Conservation (phyloP, 1,139 yeast genomes). For the Lodderomyces pseudojiufengensis region DNA sequence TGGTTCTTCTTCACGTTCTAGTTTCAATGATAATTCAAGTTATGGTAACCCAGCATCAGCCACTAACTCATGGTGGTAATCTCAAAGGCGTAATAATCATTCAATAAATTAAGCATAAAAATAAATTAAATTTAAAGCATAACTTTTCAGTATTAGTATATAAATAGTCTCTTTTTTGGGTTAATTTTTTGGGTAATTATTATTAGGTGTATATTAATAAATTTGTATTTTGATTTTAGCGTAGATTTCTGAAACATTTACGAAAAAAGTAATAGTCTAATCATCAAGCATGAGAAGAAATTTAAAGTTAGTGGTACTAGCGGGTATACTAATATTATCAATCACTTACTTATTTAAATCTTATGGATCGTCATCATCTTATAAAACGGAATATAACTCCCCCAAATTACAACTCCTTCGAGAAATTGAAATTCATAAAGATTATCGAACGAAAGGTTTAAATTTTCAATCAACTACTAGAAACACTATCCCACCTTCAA, state of each 20-base stretch:
- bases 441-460: slow-evolving; percentile 38
- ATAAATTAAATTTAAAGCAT: too few relatives aligned
- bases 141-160: too few relatives aligned
- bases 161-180: not conserved
- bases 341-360: slow-evolving; percentile 1
- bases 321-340: not conserved
- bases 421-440: slow-evolving; percentile 28
- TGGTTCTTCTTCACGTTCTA: slow-evolving; percentile 13
- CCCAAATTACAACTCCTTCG: slow-evolving; percentile 24
- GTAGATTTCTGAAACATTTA: too few relatives aligned
- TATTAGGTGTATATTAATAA: slow-evolving; percentile 13
- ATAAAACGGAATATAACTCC: slow-evolving; percentile 23
- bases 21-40: slow-evolving; percentile 19
- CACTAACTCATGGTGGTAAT: slow-evolving; percentile 42
- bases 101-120: too few relatives aligned
- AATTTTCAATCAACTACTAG: slow-evolving; percentile 29
- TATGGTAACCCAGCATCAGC: slow-evolving; percentile 33
- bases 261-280: slow-evolving; percentile 8
- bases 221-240: too few relatives aligned
- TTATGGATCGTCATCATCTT: slow-evolving; percentile 10
- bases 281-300: too few relatives aligned
- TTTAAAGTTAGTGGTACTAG: not conserved
- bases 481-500: slow-evolving; percentile 5
- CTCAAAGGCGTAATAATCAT: not conserved
- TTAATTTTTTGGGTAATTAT: not conserved